These are phyloP conservation scores for Phytophthora pini DNA, from an alignment of 352 stramenopile species.

Conservation along the genomic window DNA sequence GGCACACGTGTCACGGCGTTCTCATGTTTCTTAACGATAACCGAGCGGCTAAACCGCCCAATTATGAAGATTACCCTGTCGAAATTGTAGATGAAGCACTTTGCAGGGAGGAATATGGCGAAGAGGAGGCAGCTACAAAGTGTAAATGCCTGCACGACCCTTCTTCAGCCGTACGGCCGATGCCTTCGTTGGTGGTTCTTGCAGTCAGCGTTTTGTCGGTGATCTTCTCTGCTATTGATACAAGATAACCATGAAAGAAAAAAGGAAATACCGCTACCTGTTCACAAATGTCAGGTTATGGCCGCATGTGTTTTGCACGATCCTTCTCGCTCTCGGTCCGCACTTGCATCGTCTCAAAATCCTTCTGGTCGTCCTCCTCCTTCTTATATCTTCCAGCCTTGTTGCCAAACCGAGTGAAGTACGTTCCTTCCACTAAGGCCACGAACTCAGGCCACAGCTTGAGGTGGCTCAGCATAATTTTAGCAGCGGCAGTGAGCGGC, in stretches of 20 bases:
- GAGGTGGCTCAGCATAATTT: constrained; percentile 90
- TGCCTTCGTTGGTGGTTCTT: constrained; percentile 13
- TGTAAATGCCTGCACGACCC: constrained; percentile 60
- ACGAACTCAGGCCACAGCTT: constrained; percentile 90
- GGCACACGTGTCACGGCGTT: constrained; percentile 61
- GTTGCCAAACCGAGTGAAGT: constrained; percentile 79
- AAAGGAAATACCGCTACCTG: constrained; percentile 27
- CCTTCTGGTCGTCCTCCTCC: constrained; percentile 72
- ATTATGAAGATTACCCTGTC: constrained; percentile 71
- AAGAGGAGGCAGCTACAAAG: constrained; percentile 39
- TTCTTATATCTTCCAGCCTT: constrained; percentile 79
- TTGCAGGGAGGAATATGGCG: constrained; percentile 43
- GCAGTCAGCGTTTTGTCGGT: constrained; percentile 12
- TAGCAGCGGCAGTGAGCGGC: constrained; percentile 81
- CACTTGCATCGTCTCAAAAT: constrained; percentile 84
- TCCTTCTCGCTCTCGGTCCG: constrained; percentile 76
- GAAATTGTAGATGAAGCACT: constrained; percentile 70
- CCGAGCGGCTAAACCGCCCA: constrained; percentile 72
- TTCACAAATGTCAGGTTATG: constrained; percentile 35
- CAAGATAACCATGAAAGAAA: constrained; percentile 22
- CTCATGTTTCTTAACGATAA: constrained; percentile 86
- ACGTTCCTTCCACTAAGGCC: constrained; percentile 86
- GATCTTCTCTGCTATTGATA: constrained; percentile 8
- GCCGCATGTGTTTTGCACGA: constrained; percentile 49
- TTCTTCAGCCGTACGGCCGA: constrained; percentile 21